Evolutionary conservation across 257 asterid species (phyloP).

Genomic region (Plantago elongata): DNA sequence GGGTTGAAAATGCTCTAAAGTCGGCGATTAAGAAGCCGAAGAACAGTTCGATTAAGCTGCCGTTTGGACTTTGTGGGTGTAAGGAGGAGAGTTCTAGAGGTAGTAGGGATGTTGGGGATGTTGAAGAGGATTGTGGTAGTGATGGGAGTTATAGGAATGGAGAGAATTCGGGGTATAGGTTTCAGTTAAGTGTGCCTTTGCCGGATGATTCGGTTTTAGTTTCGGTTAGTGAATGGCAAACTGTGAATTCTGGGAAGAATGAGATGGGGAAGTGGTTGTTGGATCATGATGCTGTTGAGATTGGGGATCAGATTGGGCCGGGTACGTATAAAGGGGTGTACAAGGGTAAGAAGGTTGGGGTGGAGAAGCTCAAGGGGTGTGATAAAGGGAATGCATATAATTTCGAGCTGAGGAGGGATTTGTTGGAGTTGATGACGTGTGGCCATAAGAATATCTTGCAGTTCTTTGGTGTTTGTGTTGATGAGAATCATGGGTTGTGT

Average conservation of each 20-base stretch:
- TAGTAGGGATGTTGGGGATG: conserved; percentile 63
- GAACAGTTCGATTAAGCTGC: conserved; percentile 63
- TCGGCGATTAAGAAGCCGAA: conserved; percentile 68
- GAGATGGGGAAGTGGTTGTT: conserved; percentile 72
- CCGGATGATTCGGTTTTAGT: conserved; percentile 57
- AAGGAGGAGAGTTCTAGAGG: conserved; percentile 73
- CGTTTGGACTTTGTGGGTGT: conserved; percentile 94
- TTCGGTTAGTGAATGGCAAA: conserved; percentile 95
- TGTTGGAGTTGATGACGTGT: conserved; percentile 90
- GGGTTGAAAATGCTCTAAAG: conserved; percentile 77
- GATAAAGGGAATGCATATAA: conserved; percentile 89
- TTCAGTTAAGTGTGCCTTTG: conserved; percentile 57
- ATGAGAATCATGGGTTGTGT: conserved; percentile 82
- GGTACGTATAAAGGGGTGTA: conserved; percentile 68
- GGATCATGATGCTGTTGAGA: conserved; percentile 58
- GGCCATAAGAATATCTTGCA: conserved; percentile 78
- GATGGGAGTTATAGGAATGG: conserved; percentile 58
- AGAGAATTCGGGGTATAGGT: conserved; percentile 43
- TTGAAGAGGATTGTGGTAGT: conserved; percentile 52
- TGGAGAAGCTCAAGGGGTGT: conserved; percentile 93
- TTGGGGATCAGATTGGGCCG: conserved; percentile 67
- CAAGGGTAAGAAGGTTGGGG: conserved; percentile 67
- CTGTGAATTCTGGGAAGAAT: conserved; percentile 63
- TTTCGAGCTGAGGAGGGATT: conserved; percentile 67
- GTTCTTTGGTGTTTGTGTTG: conserved; percentile 74